These are phyloP conservation scores for Aspergillus bridgeri DNA, from an alignment of 495 filamentous ascomycete species.

Conservation along the genomic window DNA sequence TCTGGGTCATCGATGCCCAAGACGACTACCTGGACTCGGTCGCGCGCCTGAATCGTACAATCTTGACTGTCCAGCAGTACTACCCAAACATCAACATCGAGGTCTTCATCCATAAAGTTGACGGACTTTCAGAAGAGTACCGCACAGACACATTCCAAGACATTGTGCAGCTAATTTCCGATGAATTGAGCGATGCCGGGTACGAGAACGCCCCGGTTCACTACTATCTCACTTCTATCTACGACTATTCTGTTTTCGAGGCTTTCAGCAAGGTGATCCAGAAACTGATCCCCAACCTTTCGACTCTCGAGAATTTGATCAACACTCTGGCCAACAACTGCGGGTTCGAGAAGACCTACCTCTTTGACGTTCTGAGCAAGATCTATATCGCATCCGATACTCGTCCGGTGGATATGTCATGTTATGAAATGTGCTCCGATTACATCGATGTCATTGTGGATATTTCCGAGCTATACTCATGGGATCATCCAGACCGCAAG, in stretches of 20 bases:
- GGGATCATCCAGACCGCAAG: constrained; percentile 55
- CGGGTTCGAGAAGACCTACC: constrained; percentile 93
- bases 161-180: constrained; percentile 92
- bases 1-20: constrained; percentile 98
- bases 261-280: constrained; percentile 98
- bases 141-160: constrained; percentile 90
- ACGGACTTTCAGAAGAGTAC: constrained; percentile 92
- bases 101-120: constrained; percentile 98
- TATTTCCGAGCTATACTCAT: constrained; percentile 91
- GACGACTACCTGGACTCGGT: constrained; percentile 94
- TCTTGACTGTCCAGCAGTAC: constrained; percentile 77
- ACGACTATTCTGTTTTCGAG: constrained; percentile 97
- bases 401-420: constrained; percentile 83
- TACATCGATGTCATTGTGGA: constrained; percentile 98
- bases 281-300: constrained; percentile 89
- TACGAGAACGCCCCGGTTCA: constrained; percentile 88
- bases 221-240: constrained; percentile 94
- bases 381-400: constrained; percentile 97
- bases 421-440: constrained; percentile 96
- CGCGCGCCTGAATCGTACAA: constrained; percentile 77
- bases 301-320: constrained; percentile 85
- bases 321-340: constrained; percentile 86
- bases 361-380: constrained; percentile 95
- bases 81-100: constrained; percentile 93
- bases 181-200: constrained; percentile 88